phyloP scores from a whole-genome alignment of 2,329 filamentous ascomycete genomes.

The Paramyrothecium roridum region DNA sequence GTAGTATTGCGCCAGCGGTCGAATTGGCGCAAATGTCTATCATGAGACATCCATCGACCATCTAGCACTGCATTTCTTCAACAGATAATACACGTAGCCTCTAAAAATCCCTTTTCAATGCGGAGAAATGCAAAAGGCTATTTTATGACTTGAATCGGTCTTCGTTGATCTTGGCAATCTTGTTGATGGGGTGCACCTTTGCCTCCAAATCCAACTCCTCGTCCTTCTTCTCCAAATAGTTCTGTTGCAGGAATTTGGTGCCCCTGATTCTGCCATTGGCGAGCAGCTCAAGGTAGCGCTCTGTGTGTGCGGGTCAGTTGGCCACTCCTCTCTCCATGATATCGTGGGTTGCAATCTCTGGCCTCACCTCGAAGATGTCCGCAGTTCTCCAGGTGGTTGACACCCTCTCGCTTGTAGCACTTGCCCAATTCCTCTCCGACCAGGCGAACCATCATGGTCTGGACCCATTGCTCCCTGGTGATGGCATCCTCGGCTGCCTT shows the following conservation, averaged over 20 bases:
- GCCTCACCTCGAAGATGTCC: conserved; percentile 74
- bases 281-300: conserved; percentile 75
- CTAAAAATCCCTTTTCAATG: background rate
- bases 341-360: conserved; percentile 2
- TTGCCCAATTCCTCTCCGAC: conserved; percentile 81
- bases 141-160: conserved; percentile 26
- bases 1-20: background rate
- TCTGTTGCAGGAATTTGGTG: conserved; percentile 76
- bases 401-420: conserved; percentile 80
- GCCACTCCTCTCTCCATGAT: conserved; percentile 1
- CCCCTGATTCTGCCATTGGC: conserved; percentile 75
- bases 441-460: conserved; percentile 82
- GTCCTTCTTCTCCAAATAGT: conserved; percentile 60
- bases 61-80: background rate
- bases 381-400: conserved; percentile 88
- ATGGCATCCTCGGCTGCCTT: conserved; percentile 82
- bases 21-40: background rate
- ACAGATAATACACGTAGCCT: background rate
- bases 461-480: conserved; percentile 84
- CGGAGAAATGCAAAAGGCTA: background rate
- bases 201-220: conserved; percentile 33
- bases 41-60: no score
- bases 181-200: conserved; percentile 36
- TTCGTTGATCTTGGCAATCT: conserved; percentile 34
- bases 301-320: conserved; percentile 38